Evolutionary conservation across 208 protist genomes (phyloP).

Genomic region (Trypanosomatidae sp.): DNA sequence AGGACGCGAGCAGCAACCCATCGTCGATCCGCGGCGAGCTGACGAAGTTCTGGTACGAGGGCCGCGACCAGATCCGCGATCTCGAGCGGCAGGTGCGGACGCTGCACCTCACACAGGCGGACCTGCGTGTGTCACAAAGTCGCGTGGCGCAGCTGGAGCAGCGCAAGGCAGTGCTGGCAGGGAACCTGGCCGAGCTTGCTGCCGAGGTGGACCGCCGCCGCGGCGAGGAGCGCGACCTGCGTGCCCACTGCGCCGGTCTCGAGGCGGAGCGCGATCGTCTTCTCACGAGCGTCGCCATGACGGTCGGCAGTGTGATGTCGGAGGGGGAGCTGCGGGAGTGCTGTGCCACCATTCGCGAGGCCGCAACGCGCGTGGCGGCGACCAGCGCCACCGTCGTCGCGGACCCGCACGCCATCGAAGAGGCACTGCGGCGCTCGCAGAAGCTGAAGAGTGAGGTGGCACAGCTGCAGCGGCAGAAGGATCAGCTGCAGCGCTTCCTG

Average conservation of each 20-base stretch:
- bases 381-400: slow-evolving; percentile 62
- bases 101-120: slow-evolving; percentile 35
- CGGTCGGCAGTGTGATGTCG: slow-evolving; percentile 11
- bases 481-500: slow-evolving; percentile 71
- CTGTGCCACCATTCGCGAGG: slow-evolving; percentile 53
- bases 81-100: slow-evolving; percentile 42
- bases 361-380: slow-evolving; percentile 48
- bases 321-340: slow-evolving; percentile 44
- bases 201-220: slow-evolving; percentile 53
- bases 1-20: slow-evolving; percentile 38
- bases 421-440: slow-evolving; percentile 50
- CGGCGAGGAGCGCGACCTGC: slow-evolving; percentile 51
- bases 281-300: slow-evolving; percentile 28
- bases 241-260: slow-evolving; percentile 51
- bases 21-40: slow-evolving; percentile 61
- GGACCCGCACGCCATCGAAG: slow-evolving; percentile 57
- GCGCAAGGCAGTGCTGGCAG: slow-evolving; percentile 31
- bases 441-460: slow-evolving; percentile 78
- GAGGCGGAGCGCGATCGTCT: slow-evolving; percentile 73
- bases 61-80: slow-evolving; percentile 45
- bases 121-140: slow-evolving; percentile 40
- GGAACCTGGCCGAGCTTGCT: slow-evolving; percentile 49
- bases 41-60: slow-evolving; percentile 76
- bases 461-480: slow-evolving; percentile 69
- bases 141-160: slow-evolving; percentile 62